A percentile compares a stretch with the other conserved stretches of the same genome.
Evolutionary conservation across 805 yeast genomes (phyloP).

Genomic region (Pichia gijzeniarum): DNA sequence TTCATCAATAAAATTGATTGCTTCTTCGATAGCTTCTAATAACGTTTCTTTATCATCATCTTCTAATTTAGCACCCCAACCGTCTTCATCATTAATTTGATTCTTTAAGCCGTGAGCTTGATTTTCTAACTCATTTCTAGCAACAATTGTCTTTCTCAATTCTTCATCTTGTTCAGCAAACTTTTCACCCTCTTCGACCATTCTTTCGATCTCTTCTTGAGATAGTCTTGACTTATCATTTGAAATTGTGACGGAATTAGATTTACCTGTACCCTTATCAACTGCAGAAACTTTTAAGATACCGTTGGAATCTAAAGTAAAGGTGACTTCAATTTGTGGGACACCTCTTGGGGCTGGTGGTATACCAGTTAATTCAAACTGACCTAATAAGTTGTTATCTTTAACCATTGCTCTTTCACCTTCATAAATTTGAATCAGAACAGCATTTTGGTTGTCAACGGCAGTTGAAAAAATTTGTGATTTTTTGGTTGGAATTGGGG

Average conservation of each 20-base stretch:
- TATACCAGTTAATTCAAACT: conserved; percentile 78
- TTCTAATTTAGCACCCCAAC: conserved; percentile 71
- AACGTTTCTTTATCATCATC: conserved; percentile 90
- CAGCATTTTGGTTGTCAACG: conserved; percentile 94
- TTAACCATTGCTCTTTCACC: conserved; percentile 95
- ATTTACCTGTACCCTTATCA: conserved; percentile 92
- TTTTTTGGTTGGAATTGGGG: conserved; percentile 93
- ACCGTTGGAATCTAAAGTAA: conserved; percentile 82
- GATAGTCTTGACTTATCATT: conserved; percentile 93
- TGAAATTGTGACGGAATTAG: conserved; percentile 84
- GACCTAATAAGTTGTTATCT: conserved; percentile 86
- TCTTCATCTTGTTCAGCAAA: conserved; percentile 87
- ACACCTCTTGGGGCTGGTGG: conserved; percentile 92
- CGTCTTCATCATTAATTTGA: conserved; percentile 44
- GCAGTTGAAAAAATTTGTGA: conserved; percentile 94
- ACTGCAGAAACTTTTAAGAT: conserved; percentile 79
- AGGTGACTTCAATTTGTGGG: conserved; percentile 88
- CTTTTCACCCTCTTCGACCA: conserved; percentile 97
- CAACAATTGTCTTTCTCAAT: conserved; percentile 77
- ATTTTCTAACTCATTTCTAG: conserved; percentile 83
- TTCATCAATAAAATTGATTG: conserved; percentile 62
- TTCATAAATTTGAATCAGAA: conserved; percentile 86
- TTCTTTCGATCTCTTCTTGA: conserved; percentile 91
- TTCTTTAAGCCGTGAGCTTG: conserved; percentile 79
- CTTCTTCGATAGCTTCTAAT: conserved; percentile 80